These are phyloP conservation scores for barley (Hordeum vulgare) DNA, from an alignment of 176 grass and related monocot species.

Conservation along the genomic window MorexV3_pseudomolecules_assembly NC_058524.1:56697048-56697547, in stretches of 20 bases:
- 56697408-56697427: too few species aligned
- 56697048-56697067: neutral
- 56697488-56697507: too few species aligned
- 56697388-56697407: too few species aligned
- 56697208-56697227: too few species aligned
- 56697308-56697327: neutral
- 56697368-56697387: neutral
- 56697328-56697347: neutral
- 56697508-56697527: neutral
- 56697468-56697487: too few species aligned
- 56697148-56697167: too few species aligned
- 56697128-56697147: neutral
- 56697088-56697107: slow-evolving; percentile 63
- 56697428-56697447: too few species aligned
- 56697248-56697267: neutral
- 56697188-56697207: too few species aligned
- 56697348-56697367: neutral
- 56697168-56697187: too few species aligned
- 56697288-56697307: neutral
- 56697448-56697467: too few species aligned
- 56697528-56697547: neutral
- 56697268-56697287: neutral
- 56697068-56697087: slow-evolving; percentile 15
- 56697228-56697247: neutral
- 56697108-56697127: slow-evolving; percentile 27